Evolutionary conservation across 805 yeast species (phyloP).

Genomic region (Wickerhamomyces strasburgensis): DNA sequence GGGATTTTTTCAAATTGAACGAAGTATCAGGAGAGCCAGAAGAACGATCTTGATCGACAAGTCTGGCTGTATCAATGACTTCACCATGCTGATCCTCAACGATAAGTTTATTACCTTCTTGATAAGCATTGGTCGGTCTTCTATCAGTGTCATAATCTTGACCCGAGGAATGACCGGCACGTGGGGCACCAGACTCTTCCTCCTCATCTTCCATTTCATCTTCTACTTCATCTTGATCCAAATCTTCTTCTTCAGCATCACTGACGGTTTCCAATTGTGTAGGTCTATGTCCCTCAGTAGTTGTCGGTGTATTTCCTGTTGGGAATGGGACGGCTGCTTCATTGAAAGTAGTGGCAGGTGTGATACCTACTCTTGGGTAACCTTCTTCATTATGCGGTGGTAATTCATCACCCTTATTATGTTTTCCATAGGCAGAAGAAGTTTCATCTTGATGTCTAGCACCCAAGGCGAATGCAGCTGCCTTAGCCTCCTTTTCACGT

Average conservation of each 20-base stretch:
- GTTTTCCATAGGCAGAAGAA: slow-evolving; percentile 4
- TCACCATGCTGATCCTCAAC: slow-evolving; percentile 87
- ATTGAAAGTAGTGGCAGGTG: slow-evolving; percentile 20
- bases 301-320: background rate
- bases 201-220: slow-evolving; percentile 8
- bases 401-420: slow-evolving; percentile 14
- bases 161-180: slow-evolving; percentile 3
- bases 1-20: slow-evolving; percentile 7
- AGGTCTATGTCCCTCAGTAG: background rate
- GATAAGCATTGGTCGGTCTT: slow-evolving; percentile 42
- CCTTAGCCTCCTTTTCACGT: slow-evolving; percentile 38
- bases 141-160: slow-evolving; percentile 23
- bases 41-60: slow-evolving; percentile 27
- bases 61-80: slow-evolving; percentile 51
- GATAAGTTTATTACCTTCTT: slow-evolving; percentile 65
- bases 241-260: background rate
- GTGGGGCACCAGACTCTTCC: slow-evolving; percentile 1
- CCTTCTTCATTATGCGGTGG: slow-evolving; percentile 17
- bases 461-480: slow-evolving; percentile 38
- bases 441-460: slow-evolving; percentile 7
- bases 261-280: background rate
- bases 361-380: slow-evolving; percentile 17
- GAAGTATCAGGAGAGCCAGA: slow-evolving; percentile 1
- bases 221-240: too few species aligned
- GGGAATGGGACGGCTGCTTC: slow-evolving; percentile 13